Base-by-base conservation (phyloP, 306 rosid species). In the Inga leiocalycina region DNA sequence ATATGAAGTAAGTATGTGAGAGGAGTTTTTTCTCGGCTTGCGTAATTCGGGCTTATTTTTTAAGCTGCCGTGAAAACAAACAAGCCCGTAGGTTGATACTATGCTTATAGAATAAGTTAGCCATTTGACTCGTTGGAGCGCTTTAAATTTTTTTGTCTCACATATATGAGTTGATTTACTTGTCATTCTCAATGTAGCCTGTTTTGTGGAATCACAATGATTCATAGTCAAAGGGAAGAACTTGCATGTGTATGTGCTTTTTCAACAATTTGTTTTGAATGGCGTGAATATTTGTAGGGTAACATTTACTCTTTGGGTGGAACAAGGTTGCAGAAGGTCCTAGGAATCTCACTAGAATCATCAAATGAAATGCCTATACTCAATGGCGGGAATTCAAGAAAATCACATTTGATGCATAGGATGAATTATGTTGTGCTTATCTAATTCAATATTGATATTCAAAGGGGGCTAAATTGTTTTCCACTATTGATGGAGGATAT, bases 81-180 rank as follows among this genome's bases (percentile, higher is more conserved):
- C n/a, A n/a, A n/a, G n/a, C n/a, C n/a, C n/a, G n/a, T n/a, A 91
- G 93, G 88, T 81, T 78, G 70, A 86, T 74, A 54, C 62, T 71
- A 22, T 83, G 77, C 79, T 46, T 82, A 11, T 78, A 72, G 88
- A 88, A 90, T 86, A 76, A 84, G 85, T 80, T 84, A 81, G 77
- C 37, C 65, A 46, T 52, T 84, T 83, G 86, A 86, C 80, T 86
- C 80, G 73, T 82, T 81, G 22, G 61, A 56, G 78, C 83, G 35
- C 83, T 83, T 73, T 78, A 37, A 70, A 16, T 59, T 83, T 79
- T 88, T 85, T 56, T 81, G n/a, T 14, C 35, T 37, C 69, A 83
- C 86, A 37, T 32, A 3, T 72, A 74, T 75, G 71, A 80, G 57
- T 73, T 85, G 81, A 64, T 78, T 64, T 56, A 74, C 22, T 48